Conservation (phyloP, 495 filamentous ascomycete genomes). For the Podospora fimiseda region DNA sequence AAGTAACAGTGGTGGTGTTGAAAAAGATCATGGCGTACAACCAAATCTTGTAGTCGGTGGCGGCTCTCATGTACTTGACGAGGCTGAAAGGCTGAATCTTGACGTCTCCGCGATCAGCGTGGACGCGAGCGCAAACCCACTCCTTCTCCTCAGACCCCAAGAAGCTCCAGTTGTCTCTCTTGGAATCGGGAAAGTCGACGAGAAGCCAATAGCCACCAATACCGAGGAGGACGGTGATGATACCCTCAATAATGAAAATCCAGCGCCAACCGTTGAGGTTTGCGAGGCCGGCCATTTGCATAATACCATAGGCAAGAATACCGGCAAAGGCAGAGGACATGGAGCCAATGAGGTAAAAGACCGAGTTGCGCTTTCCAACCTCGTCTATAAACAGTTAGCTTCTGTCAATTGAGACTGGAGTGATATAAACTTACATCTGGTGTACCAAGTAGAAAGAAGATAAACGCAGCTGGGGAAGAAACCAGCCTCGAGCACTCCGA, state of each 20-base stretch:
- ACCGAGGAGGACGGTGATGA: conserved; percentile 43
- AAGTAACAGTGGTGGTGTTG: conserved; percentile 52
- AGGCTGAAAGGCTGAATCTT: conserved; percentile 44
- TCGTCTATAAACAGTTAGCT: conserved; percentile 37
- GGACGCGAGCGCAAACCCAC: conserved; percentile 54
- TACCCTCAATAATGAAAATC: conserved; percentile 58
- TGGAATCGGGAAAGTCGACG: conserved; percentile 56
- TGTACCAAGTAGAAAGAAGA: conserved; percentile 59
- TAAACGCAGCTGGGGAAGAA: conserved; percentile 62
- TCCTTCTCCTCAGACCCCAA: conserved; percentile 42
- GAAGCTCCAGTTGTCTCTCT: conserved; percentile 47
- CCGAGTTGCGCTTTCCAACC: conserved; percentile 55
- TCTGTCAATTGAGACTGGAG: neutral
- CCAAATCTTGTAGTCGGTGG: conserved; percentile 55
- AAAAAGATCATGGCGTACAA: conserved; percentile 54
- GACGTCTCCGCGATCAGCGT: conserved; percentile 53
- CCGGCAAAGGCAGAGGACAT: conserved; percentile 56
- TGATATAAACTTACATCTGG: conserved; percentile 35
- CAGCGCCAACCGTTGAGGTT: conserved; percentile 55
- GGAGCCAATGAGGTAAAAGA: conserved; percentile 60
- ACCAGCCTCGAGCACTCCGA: conserved; percentile 60
- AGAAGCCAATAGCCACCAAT: conserved; percentile 46
- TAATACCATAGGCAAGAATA: conserved; percentile 60
- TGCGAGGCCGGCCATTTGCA: conserved; percentile 48
- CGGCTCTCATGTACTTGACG: conserved; percentile 42